These are phyloP conservation scores for Globisporangium sylvaticum DNA, from an alignment of 352 stramenopile genomes.

Conservation along the genomic window DNA sequence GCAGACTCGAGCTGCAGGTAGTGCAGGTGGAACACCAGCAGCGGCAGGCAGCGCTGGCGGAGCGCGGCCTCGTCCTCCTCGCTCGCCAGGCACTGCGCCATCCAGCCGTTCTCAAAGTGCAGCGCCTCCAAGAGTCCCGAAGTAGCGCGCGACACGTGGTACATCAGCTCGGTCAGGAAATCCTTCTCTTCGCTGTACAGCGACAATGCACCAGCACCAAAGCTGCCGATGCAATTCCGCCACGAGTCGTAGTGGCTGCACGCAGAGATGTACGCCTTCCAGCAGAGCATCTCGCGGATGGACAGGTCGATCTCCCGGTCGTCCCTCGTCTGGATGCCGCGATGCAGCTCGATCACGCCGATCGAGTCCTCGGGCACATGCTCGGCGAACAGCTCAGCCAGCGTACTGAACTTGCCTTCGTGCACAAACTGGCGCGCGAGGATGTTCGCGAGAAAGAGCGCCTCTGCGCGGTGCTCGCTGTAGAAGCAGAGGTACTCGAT, in stretches of 20 bases:
- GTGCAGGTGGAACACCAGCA: slow-evolving; percentile 70
- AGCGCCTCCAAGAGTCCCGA: slow-evolving; percentile 59
- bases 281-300: slow-evolving; percentile 65
- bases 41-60: slow-evolving; percentile 55
- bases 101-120: slow-evolving; percentile 80
- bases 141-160: slow-evolving; percentile 54
- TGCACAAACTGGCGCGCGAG: slow-evolving; percentile 67
- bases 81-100: slow-evolving; percentile 45
- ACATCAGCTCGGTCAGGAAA: slow-evolving; percentile 71
- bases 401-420: slow-evolving; percentile 60
- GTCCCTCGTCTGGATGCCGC: slow-evolving; percentile 30
- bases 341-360: slow-evolving; percentile 54
- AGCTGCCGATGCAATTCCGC: slow-evolving; percentile 48
- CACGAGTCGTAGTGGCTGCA: slow-evolving; percentile 67
- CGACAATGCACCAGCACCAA: background rate
- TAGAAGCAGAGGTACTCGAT: slow-evolving; percentile 80
- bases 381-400: slow-evolving; percentile 58
- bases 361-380: slow-evolving; percentile 69
- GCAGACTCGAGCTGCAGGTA: slow-evolving; percentile 77
- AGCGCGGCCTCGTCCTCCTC: slow-evolving; percentile 39
- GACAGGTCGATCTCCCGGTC: slow-evolving; percentile 49
- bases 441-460: slow-evolving; percentile 48
- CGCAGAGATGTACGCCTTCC: slow-evolving; percentile 66
- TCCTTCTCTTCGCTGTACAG: slow-evolving; percentile 80
- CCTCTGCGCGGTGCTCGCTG: slow-evolving; percentile 57